These are phyloP conservation scores for Fistulifera pelliculosa DNA, from an alignment of 108 stramenopile genomes.

Conservation along the genomic window DNA sequence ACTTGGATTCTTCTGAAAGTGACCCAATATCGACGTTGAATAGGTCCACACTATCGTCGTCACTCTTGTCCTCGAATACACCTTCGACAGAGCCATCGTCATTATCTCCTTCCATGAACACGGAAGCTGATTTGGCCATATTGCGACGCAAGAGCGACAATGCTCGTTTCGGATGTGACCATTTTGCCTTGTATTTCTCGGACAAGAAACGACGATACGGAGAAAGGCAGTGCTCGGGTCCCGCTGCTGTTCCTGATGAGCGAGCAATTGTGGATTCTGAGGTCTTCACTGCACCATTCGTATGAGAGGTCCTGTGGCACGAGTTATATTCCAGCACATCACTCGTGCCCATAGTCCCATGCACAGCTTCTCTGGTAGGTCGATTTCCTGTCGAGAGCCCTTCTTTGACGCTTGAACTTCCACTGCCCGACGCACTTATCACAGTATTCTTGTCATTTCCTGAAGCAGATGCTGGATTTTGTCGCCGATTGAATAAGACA, in stretches of 20 bases:
- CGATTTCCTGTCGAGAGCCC: no score
- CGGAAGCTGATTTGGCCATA: not conserved
- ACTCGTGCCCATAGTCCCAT: no score
- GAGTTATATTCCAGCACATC: no score
- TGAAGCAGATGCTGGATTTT: not conserved
- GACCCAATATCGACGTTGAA: not conserved
- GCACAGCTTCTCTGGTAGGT: no score
- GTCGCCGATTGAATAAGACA: not conserved
- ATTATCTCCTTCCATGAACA: not conserved
- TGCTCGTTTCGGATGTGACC: not conserved
- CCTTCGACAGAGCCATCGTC: not conserved
- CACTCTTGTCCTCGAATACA: not conserved
- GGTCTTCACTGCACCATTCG: no score
- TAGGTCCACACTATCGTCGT: not conserved
- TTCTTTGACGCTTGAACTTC: no score
- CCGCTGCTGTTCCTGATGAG: no score
- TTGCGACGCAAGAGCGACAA: not conserved
- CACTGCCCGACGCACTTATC: no score
- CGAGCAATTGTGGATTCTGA: no score
- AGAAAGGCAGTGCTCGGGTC: no score
- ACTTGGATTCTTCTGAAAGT: conserved; percentile 2
- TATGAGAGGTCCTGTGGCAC: no score
- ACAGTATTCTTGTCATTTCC: not conserved
- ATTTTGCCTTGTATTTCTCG: not conserved
- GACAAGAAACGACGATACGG: not conserved